A percentile compares a stretch with the other conserved stretches of the same genome.
These are phyloP conservation scores for Cyclaneusma minus DNA, from an alignment of 2,329 filamentous ascomycete genomes.

Conservation along the genomic window DNA sequence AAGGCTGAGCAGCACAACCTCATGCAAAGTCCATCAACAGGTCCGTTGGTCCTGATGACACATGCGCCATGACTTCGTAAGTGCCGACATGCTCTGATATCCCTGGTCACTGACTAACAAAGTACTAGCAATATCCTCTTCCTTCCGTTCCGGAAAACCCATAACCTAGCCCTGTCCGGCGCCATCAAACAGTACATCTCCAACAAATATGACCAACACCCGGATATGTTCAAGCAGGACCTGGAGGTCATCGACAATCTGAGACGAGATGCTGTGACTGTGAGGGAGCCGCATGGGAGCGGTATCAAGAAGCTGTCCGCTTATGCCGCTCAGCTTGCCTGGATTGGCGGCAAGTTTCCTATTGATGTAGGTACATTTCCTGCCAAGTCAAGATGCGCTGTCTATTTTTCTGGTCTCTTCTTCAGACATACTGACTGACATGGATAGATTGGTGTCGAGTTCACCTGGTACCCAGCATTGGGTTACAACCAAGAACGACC, in stretches of 20 bases:
- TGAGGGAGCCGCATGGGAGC: slow-evolving; percentile 74
- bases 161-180: slow-evolving; percentile 59
- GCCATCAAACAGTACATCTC: slow-evolving; percentile 93
- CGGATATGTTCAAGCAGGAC: slow-evolving; percentile 88
- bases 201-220: slow-evolving; percentile 95
- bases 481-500: slow-evolving; percentile 77
- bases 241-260: slow-evolving; percentile 73
- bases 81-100: too few relatives aligned
- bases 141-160: slow-evolving; percentile 69
- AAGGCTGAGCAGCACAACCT: too few relatives aligned
- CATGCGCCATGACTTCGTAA: too few relatives aligned
- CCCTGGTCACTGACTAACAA: too few relatives aligned
- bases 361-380: slow-evolving; percentile 52
- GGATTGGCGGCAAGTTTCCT: slow-evolving; percentile 90
- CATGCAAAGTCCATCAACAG: too few relatives aligned
- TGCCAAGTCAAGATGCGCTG: slow-evolving; percentile 1
- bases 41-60: too few relatives aligned
- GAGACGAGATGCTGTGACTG: slow-evolving; percentile 73
- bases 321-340: slow-evolving; percentile 85
- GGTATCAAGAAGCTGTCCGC: slow-evolving; percentile 77
- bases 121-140: slow-evolving; percentile 20
- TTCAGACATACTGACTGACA: too few relatives aligned
- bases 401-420: slow-evolving; percentile 5
- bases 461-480: slow-evolving; percentile 87
- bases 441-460: slow-evolving; percentile 92